Base-by-base conservation (phyloP, 805 yeast genomes). In the Candida palmyrensis region DNA sequence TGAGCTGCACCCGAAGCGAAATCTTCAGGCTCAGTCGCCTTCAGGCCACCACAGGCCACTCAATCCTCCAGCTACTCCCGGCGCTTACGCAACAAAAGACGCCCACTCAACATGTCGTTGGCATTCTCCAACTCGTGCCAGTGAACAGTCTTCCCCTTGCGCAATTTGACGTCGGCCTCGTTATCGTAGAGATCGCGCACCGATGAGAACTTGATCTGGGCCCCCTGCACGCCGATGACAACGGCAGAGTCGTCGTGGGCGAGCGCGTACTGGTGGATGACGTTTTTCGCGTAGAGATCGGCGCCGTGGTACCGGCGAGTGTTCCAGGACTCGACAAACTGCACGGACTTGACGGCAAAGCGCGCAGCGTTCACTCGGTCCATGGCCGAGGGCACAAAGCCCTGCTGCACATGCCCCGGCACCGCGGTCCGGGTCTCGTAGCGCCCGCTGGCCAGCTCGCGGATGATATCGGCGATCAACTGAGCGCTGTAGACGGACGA, bases 371-470 rank as follows among this genome's bases (percentile, higher is more conserved):
- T 68, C 2, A 82, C 77, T 62, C 94, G 68, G 55, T 84, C 94
- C 55, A 81, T 79, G 20, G 89, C 73, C 1, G 86, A 73, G 36
- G 94, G 92, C 19, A 76, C 61, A 32, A 79, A 79, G 51, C 94
- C 94, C 55, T 84, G 94, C 61, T 84, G 92, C 20, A 83, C 89
- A 52, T 83, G 94, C 15, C 94, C 92, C 16, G 94, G 94, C 35
- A 80, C 69, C 9, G 92, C 92, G 5, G 89, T 77, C 55, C 80
- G 78, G 15, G 86, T 77, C 47, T 83, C 90, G 44, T 81, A 84
- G 47, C 75, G 68, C 21, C 82, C 80, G 14, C 71, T 61, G 18
- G 79, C 73, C 40, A 77, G 78, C 43, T 76, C 81, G 38, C 72
- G 70, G 40, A 81, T 71, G 36, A 84, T 79, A 24, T 79, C 77